Evolutionary conservation across 257 asterid species (phyloP).

Genomic region (Rubia yunnanensis): DNA sequence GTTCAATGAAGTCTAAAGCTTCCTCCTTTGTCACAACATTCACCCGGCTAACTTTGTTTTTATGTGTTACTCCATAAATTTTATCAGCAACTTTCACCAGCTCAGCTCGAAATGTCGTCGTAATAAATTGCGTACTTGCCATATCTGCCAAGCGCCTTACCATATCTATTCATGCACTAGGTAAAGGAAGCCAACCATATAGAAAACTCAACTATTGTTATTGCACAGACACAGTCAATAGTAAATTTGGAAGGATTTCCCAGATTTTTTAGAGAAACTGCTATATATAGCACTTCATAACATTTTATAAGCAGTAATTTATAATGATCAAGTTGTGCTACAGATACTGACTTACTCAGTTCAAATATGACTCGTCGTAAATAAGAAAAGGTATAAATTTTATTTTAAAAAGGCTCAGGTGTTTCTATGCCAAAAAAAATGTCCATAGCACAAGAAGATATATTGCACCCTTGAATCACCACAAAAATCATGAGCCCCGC

Average conservation of each 20-base stretch:
- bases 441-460: too few species aligned
- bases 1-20: constrained; percentile 80
- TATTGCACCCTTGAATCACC: neutral
- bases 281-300: neutral
- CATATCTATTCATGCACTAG: constrained; percentile 53
- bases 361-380: neutral
- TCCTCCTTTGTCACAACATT: constrained; percentile 62
- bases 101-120: constrained; percentile 85
- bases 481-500: too few species aligned
- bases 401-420: too few species aligned
- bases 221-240: neutral
- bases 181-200: constrained; percentile 29
- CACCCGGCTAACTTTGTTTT: constrained; percentile 81
- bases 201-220: neutral
- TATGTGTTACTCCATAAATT: constrained; percentile 87
- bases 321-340: neutral
- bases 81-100: constrained; percentile 97
- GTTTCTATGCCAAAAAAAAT: too few species aligned
- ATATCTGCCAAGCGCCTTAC: constrained; percentile 87
- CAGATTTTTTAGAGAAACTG: neutral
- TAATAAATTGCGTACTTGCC: constrained; percentile 84
- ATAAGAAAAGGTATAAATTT: too few species aligned
- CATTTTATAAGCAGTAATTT: neutral
- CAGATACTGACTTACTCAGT: neutral
- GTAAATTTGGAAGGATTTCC: neutral